Conservation (phyloP, 768 basidiomycete species). For the Fomitopsis serialis region DNA sequence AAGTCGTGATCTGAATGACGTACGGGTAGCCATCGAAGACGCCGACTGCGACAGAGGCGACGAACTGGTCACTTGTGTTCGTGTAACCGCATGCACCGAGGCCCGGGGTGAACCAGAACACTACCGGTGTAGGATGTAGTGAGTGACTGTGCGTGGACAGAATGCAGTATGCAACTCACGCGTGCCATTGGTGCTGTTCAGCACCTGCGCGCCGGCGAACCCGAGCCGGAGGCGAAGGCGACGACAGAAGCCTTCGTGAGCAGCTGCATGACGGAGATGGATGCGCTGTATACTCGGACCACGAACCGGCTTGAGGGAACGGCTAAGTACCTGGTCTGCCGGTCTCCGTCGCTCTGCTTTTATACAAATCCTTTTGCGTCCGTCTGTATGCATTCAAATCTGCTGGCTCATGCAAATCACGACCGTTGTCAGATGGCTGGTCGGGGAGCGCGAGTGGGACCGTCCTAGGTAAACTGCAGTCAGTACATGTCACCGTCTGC, state of each 20-base stretch:
- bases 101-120: constrained; percentile 30
- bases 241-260: neutral
- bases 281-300: neutral
- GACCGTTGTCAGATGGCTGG: neutral
- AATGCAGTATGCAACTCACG: neutral
- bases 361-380: no score
- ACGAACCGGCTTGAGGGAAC: neutral
- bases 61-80: constrained; percentile 27
- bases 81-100: constrained; percentile 36
- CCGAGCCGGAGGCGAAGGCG: neutral
- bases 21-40: constrained; percentile 33
- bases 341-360: no score
- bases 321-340: no score
- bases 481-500: neutral
- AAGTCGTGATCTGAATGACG: constrained; percentile 5
- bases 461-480: no score
- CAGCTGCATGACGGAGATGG: neutral
- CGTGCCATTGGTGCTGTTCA: constrained; percentile 1
- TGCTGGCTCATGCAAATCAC: neutral
- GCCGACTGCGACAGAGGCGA: constrained; percentile 30
- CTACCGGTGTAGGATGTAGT: constrained; percentile 8
- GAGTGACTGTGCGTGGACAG: neutral
- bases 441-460: neutral
- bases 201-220: neutral
- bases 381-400: neutral